Evolutionary conservation across 805 yeast species (phyloP), one percentile per base, ranked within the genome.

Genomic region (Yarrowia sp.): DNA sequence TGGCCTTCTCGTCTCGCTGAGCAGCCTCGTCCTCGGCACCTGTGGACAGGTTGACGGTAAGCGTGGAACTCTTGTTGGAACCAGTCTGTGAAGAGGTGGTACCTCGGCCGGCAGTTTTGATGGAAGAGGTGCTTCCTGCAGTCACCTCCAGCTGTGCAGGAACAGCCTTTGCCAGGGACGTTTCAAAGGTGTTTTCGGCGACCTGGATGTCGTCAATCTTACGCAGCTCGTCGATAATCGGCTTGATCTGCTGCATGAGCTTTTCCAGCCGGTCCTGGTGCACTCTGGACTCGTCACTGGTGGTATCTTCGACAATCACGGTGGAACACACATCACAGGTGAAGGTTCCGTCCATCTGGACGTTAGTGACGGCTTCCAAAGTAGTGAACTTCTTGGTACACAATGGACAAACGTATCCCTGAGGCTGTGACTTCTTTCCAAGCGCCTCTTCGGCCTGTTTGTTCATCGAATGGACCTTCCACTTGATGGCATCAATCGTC

Each of bases 401-500:
- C 32, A 89, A 81, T 9, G 97, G 93, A 76, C 99, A 95, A 70
- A 91, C 84, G 76, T 90, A 95, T 2, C 98, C 99, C 75, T 95
- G 97, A 1, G 98, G 97, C 73, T 92, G 93, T 35, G 92, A 87
- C 74, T 89, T 90, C 46, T 87, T 90, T 65, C 91, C 88, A 79
- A 94, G 85, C 74, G 92, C 97, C 71, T 89, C 91, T 75, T 91
- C 91, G 69, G 93, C 82, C 68, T 83, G 77, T 73, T 88, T 89
- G 14, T 91, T 98, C 36, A 95, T 84, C 58, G 90, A 86, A 77
- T 94, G 97, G 70, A 94, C 90, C 75, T 93, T 92, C 98, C 98
- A 95, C 79, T 95, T 95, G 76, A 95, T 87, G 3, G 97, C 87
- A 79, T 95, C 99, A 49, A 95, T 91, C 0, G 98, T 97, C 77